Percentiles rank a stretch among this genome's conserved stretches.
These are phyloP conservation scores for Hypoxylon sp. DNA, from an alignment of 2,329 filamentous ascomycete species.

Conservation along the genomic window DNA sequence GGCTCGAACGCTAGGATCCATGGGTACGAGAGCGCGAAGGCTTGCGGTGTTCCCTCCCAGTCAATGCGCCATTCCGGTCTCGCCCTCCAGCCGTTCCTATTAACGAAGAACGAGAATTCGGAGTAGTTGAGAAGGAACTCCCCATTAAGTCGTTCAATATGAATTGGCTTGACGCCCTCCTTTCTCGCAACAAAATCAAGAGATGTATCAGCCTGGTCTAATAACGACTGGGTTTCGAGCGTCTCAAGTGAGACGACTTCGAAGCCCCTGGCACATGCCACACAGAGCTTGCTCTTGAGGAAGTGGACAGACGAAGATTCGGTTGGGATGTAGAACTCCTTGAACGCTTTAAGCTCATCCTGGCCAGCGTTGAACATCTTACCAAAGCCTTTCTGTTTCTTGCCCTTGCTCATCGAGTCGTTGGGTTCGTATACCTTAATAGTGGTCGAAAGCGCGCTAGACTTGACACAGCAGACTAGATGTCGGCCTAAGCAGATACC, in stretches of 20 bases:
- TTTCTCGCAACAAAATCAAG: slow-evolving; percentile 96
- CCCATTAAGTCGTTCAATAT: slow-evolving; percentile 96
- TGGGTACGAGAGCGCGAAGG: slow-evolving; percentile 94
- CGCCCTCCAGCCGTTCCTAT: slow-evolving; percentile 97
- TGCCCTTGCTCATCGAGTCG: slow-evolving; percentile 91
- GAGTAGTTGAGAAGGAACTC: slow-evolving; percentile 98
- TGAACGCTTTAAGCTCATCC: slow-evolving; percentile 95
- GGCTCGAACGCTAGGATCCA: slow-evolving; percentile 98
- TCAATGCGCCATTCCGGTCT: slow-evolving; percentile 96
- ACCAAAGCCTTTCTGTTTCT: slow-evolving; percentile 94
- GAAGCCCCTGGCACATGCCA: slow-evolving; percentile 94
- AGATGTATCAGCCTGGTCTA: slow-evolving; percentile 97
- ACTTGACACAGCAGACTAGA: slow-evolving; percentile 96
- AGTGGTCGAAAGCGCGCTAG: slow-evolving; percentile 89
- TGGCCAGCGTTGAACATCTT: slow-evolving; percentile 96
- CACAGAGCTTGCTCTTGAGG: slow-evolving; percentile 94
- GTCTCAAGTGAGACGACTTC: slow-evolving; percentile 97
- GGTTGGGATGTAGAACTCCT: slow-evolving; percentile 98
- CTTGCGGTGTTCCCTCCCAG: slow-evolving; percentile 94
- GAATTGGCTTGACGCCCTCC: slow-evolving; percentile 93
- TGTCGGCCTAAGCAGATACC: slow-evolving; percentile 95
- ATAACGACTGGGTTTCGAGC: slow-evolving; percentile 95
- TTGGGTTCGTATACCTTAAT: slow-evolving; percentile 99
- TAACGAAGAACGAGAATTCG: slow-evolving; percentile 99
- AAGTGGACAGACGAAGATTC: slow-evolving; percentile 99